A percentile compares a stretch with the other conserved stretches of the same genome.
phyloP scores from a whole-genome alignment of 1,139 yeast genomes.

The Candida tetrigidarum region DNA sequence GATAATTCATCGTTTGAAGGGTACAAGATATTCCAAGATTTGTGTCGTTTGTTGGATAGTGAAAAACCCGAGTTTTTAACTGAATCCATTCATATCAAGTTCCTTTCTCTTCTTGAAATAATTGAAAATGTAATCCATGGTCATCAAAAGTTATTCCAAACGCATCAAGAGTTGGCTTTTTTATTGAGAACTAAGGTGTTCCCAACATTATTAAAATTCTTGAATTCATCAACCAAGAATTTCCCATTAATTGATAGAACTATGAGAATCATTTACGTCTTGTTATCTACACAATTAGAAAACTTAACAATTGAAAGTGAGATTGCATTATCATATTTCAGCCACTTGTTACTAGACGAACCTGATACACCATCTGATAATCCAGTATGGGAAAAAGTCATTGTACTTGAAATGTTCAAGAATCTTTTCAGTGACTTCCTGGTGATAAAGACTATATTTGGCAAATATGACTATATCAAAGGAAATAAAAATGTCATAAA shows the following conservation, averaged over 20 bases:
- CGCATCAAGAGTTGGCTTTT: conserved; percentile 65
- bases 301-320: conserved; percentile 78
- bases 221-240: conserved; percentile 48
- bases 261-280: conserved; percentile 65
- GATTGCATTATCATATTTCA: conserved; percentile 72
- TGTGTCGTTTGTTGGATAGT: conserved; percentile 69
- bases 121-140: conserved; percentile 68
- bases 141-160: conserved; percentile 58
- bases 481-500: conserved; percentile 62
- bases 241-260: conserved; percentile 76
- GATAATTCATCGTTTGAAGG: conserved; percentile 69
- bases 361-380: conserved; percentile 12
- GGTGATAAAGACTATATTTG: conserved; percentile 55
- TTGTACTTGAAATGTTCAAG: conserved; percentile 73
- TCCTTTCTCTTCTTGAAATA: conserved; percentile 77
- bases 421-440: conserved; percentile 61
- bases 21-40: conserved; percentile 66
- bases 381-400: conserved; percentile 67
- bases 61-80: conserved; percentile 54
- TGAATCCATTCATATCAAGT: conserved; percentile 56
- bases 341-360: conserved; percentile 57
- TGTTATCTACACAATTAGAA: conserved; percentile 62
- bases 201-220: conserved; percentile 71
- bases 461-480: conserved; percentile 63
- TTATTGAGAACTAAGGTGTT: conserved; percentile 69